Base-by-base conservation (phyloP, 2,329 filamentous ascomycete species). In the Colletotrichum costaricense region DNA sequence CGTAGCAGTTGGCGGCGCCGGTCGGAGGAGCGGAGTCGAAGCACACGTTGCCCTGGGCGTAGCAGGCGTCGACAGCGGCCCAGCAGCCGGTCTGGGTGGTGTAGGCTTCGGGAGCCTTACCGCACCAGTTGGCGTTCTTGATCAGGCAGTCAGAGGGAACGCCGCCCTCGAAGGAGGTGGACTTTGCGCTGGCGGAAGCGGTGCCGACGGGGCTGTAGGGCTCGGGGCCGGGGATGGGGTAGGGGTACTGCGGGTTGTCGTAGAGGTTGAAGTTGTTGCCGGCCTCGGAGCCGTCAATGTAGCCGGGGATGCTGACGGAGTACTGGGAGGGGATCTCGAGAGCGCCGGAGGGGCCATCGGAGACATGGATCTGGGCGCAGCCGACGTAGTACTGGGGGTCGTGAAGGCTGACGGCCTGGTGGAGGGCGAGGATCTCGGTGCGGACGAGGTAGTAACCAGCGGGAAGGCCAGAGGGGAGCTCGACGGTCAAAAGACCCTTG, bases 71-170 rank as follows among this genome's bases (percentile, higher is more conserved):
- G 12, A 86, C 86, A 3, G 86, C 83, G 69, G 84, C 85, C 89
- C 90, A 94, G 85, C 93, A 94, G 16, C 87, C 87, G 1, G 78
- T 78, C 78, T 91, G 85, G 57, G 84, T 83, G 5, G 82, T 83
- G 82, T 93, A 94, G 9, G 81, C 77, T 0, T 88, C 80, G 1
- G 94, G 86, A 78, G 93, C 88, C 72, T 87, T 84, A 64, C 88
- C 92, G 81, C 91, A 93, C 93, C 92, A 95, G 83, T 95, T 94
- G 72, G 85, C 92, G 79, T 93, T 94, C 78, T 90, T 89, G 73
- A 92, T 78, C 49, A 93, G 83, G 78, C 90, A 93, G 76, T 85
- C 82, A 1, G 78, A 67, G 0, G 92, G 92, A 65, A 90, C 84
- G 14, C 86, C 80, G 14, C 90, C 91, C 54, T 87, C 83, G 11